A percentile compares a stretch with the other conserved stretches of the same genome.
Evolutionary conservation across 2,329 filamentous ascomycete genomes (phyloP).

Genomic region (Colletotrichum somersetense): DNA sequence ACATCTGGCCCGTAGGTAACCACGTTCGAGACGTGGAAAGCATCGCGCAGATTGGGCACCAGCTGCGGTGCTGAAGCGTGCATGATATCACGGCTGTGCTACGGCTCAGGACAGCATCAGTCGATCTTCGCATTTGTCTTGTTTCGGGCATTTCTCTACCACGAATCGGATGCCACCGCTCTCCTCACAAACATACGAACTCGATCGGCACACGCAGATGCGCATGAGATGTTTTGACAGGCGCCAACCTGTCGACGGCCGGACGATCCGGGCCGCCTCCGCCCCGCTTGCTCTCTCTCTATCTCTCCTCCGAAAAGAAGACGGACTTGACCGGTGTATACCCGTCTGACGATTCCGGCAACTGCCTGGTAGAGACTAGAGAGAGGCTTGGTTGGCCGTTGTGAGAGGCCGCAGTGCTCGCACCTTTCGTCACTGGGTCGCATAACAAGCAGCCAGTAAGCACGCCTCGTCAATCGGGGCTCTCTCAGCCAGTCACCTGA

Average conservation of each 20-base stretch:
- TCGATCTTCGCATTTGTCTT: conserved; percentile 21
- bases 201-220: conserved; percentile 9
- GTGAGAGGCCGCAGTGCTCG: background rate
- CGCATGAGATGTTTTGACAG: background rate
- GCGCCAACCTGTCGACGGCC: conserved; percentile 2
- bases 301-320: conserved; percentile 3
- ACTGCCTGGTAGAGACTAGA: background rate
- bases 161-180: conserved; percentile 24
- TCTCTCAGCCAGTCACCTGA: conserved; percentile 38
- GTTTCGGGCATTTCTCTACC: conserved; percentile 17
- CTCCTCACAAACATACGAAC: background rate
- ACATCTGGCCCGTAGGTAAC: conserved; percentile 2
- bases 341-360: background rate
- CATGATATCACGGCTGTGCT: conserved; percentile 29
- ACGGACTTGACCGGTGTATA: background rate
- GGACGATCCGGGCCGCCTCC: conserved; percentile 26
- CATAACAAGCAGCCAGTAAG: conserved; percentile 39
- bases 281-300: conserved; percentile 11
- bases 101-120: conserved; percentile 10
- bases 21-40: background rate
- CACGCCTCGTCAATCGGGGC: conserved; percentile 40
- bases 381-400: background rate
- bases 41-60: conserved; percentile 14
- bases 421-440: conserved; percentile 42
- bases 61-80: conserved; percentile 5